Evolutionary conservation across 352 stramenopile species (phyloP).

Genomic region (Pythium aphanidermatum): DNA sequence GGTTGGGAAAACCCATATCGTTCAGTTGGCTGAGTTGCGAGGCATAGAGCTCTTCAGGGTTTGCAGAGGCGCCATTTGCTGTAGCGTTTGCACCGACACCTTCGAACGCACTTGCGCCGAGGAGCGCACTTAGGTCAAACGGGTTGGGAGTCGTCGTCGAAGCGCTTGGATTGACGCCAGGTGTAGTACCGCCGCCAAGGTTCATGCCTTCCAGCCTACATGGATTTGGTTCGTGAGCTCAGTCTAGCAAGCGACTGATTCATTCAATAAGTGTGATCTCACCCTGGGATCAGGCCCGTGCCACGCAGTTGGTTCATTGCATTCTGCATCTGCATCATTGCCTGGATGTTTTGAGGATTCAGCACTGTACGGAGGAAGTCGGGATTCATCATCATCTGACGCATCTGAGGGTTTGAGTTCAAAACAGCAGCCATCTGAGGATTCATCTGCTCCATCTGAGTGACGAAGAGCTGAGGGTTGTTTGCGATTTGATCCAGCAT

Average conservation of each 20-base stretch:
- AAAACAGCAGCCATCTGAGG: constrained; percentile 84
- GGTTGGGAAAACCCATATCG: constrained; percentile 90
- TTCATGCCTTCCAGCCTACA: constrained; percentile 51
- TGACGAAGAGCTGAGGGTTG: constrained; percentile 75
- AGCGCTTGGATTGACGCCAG: no score
- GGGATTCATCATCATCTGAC: constrained; percentile 87
- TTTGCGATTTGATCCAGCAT: constrained; percentile 77
- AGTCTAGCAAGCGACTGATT: constrained; percentile 1
- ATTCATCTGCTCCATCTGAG: constrained; percentile 87
- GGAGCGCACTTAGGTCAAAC: constrained; percentile 35
- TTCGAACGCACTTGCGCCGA: constrained; percentile 22
- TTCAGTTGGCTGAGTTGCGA: constrained; percentile 85
- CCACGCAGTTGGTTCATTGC: constrained; percentile 81
- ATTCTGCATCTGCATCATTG: constrained; percentile 89
- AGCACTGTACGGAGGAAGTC: constrained; percentile 80
- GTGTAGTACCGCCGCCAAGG: constrained; percentile 15
- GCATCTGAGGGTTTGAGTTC: constrained; percentile 84
- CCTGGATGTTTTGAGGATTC: constrained; percentile 89
- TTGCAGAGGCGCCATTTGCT: constrained; percentile 27
- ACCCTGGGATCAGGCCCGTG: constrained; percentile 65
- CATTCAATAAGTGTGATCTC: constrained; percentile 13
- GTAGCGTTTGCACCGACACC: constrained; percentile 21
- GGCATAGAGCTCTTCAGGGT: constrained; percentile 83
- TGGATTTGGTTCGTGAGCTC: background rate
- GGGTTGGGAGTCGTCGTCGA: constrained; percentile 30